These are phyloP conservation scores for Auricularia sp. DNA, from an alignment of 768 basidiomycete species.

Conservation along the genomic window DNA sequence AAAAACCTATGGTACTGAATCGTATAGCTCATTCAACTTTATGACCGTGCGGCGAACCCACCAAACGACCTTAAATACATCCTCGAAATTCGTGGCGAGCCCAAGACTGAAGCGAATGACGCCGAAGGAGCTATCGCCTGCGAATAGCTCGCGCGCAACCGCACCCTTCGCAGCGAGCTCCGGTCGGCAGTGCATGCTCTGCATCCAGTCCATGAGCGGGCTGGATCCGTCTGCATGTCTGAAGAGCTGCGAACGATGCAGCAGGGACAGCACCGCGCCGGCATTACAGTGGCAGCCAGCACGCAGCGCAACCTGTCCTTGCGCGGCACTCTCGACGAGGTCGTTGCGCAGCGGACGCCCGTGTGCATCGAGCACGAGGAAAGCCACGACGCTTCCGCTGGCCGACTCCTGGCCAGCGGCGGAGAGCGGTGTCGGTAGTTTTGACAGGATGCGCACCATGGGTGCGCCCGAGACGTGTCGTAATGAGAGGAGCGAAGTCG, in stretches of 20 bases:
- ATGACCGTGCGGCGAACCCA: constrained; percentile 8
- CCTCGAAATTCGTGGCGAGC: constrained; percentile 67
- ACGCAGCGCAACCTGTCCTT: constrained; percentile 24
- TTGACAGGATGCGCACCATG: constrained; percentile 62
- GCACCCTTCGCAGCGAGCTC: background rate
- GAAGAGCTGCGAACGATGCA: constrained; percentile 65
- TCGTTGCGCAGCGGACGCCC: constrained; percentile 52
- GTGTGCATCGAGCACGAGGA: constrained; percentile 35
- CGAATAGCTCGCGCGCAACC: background rate
- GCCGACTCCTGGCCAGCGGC: constrained; percentile 58
- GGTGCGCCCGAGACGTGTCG: constrained; percentile 49
- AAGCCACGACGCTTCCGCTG: constrained; percentile 33
- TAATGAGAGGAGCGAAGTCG: constrained; percentile 42
- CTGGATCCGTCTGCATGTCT: constrained; percentile 24
- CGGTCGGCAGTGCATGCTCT: background rate
- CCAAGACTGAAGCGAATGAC: constrained; percentile 45
- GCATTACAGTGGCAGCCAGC: constrained; percentile 88
- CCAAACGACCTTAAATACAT: constrained; percentile 37
- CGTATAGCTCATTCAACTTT: too few species aligned
- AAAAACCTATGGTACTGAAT: too few species aligned
- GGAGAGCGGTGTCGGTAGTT: constrained; percentile 41
- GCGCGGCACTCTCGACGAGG: constrained; percentile 17
- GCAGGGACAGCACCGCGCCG: constrained; percentile 64
- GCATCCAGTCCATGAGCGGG: constrained; percentile 38
- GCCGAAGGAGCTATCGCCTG: background rate